These are phyloP conservation scores for Monosporascus sp. DNA, from an alignment of 2,329 filamentous ascomycete species.

Conservation along the genomic window DNA sequence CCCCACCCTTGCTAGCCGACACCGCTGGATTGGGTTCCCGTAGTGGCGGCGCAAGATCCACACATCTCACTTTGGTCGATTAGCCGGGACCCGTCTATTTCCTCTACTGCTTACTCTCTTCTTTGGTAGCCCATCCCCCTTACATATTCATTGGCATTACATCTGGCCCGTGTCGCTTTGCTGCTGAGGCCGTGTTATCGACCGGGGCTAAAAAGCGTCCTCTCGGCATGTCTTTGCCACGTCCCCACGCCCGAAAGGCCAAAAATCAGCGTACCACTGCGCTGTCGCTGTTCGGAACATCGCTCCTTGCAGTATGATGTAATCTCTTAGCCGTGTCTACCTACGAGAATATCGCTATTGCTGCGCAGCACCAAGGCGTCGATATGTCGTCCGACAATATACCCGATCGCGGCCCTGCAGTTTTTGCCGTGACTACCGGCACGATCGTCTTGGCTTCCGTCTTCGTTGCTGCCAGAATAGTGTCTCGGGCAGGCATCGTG, in stretches of 20 bases:
- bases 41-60: not conserved
- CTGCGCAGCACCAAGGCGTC: conserved; percentile 16
- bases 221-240: not conserved
- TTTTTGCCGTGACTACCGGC: conserved; percentile 65
- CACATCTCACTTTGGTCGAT: too few species aligned
- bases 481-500: conserved; percentile 69
- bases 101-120: too few species aligned
- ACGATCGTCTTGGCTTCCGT: conserved; percentile 65
- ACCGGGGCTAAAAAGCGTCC: not conserved
- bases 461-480: conserved; percentile 70
- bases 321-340: not conserved
- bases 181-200: not conserved
- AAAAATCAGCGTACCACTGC: too few species aligned
- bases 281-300: not conserved
- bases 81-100: too few species aligned
- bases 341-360: conserved; percentile 1
- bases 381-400: conserved; percentile 14
- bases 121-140: too few species aligned
- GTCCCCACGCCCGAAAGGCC: not conserved
- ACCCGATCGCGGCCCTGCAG: conserved; percentile 49
- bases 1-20: not conserved
- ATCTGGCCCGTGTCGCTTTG: not conserved
- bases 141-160: not conserved
- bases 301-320: not conserved
- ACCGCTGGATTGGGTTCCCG: not conserved